Evolutionary conservation across 1,284 basidiomycete species (phyloP).

Genomic region (Pseudozyma pruni): DNA sequence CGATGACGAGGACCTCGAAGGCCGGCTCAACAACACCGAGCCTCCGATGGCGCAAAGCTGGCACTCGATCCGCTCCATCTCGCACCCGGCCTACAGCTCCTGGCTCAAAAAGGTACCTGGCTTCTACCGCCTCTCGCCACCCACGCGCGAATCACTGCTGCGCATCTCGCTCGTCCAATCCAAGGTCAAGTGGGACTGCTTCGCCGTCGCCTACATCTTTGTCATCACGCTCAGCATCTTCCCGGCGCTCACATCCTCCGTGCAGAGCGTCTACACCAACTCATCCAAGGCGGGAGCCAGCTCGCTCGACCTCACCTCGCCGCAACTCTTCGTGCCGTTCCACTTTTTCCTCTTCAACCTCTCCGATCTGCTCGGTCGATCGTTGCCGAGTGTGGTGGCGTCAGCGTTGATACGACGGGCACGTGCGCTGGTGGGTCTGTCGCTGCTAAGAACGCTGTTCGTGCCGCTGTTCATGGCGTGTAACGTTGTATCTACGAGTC

Average conservation of each 20-base stretch:
- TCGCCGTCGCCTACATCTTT: constrained; percentile 43
- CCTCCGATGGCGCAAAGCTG: constrained; percentile 43
- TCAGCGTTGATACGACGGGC: constrained; percentile 26
- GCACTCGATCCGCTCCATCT: constrained; percentile 46
- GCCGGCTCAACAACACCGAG: constrained; percentile 4
- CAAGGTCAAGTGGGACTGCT: constrained; percentile 49
- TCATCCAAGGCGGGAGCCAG: constrained; percentile 3
- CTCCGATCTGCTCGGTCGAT: constrained; percentile 54
- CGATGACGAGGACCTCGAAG: constrained; percentile 19
- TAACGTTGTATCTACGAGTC: constrained; percentile 45
- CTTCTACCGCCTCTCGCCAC: constrained; percentile 29
- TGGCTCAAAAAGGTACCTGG: constrained; percentile 42
- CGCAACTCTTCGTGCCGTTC: constrained; percentile 59
- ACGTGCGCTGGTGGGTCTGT: constrained; percentile 24
- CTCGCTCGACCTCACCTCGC: constrained; percentile 42
- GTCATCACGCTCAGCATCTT: constrained; percentile 57
- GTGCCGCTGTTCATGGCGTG: constrained; percentile 56
- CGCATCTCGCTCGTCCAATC: constrained; percentile 48
- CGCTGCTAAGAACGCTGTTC: constrained; percentile 44
- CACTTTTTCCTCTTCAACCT: constrained; percentile 63
- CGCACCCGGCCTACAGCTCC: constrained; percentile 40
- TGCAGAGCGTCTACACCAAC: constrained; percentile 49
- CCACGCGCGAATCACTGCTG: constrained; percentile 40
- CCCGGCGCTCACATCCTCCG: constrained; percentile 56
- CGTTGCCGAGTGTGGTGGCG: constrained; percentile 46